phyloP scores from a whole-genome alignment of 2,329 filamentous ascomycete species.

The Aspergillus luchuensis region DNA sequence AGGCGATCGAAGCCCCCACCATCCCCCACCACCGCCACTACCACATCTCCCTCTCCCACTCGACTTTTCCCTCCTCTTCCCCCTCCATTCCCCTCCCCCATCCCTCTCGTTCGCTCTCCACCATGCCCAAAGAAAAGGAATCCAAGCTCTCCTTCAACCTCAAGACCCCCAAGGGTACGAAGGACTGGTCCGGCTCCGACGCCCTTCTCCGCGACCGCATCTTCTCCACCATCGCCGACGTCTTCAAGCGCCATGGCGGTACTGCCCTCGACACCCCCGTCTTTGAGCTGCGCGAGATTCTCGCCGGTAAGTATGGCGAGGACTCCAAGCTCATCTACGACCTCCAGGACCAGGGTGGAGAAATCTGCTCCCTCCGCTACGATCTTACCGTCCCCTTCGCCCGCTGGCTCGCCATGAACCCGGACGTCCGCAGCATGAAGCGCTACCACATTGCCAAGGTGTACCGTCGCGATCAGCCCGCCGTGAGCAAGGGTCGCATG shows the following conservation, averaged over 20 bases:
- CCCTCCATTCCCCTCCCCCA: background rate
- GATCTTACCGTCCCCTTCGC: constrained; percentile 89
- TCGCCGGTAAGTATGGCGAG: constrained; percentile 88
- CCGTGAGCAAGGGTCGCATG: constrained; percentile 89
- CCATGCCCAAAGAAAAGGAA: constrained; percentile 34
- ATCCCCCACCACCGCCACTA: constrained; percentile 23
- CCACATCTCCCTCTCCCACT: constrained; percentile 11
- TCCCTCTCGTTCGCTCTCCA: constrained; percentile 6
- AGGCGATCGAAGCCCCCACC: constrained; percentile 12
- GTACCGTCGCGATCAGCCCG: constrained; percentile 77
- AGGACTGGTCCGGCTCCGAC: constrained; percentile 79
- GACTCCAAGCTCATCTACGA: constrained; percentile 92
- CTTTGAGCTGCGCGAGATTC: constrained; percentile 83
- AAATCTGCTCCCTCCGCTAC: constrained; percentile 81
- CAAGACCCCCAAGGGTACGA: constrained; percentile 89
- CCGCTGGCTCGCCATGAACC: constrained; percentile 90
- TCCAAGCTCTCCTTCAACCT: constrained; percentile 61
- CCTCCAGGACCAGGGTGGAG: constrained; percentile 82
- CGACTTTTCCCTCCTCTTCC: constrained; percentile 13
- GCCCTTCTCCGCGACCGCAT: constrained; percentile 81
- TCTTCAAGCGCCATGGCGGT: constrained; percentile 82
- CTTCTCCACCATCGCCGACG: constrained; percentile 71
- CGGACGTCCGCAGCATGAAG: constrained; percentile 79
- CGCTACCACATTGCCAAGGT: constrained; percentile 96
- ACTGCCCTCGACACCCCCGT: constrained; percentile 79